Evolutionary conservation across 176 grass and related monocot species (phyloP), one percentile per base, ranked within the genome.

Genomic region (Phyllostachys edulis): DNA sequence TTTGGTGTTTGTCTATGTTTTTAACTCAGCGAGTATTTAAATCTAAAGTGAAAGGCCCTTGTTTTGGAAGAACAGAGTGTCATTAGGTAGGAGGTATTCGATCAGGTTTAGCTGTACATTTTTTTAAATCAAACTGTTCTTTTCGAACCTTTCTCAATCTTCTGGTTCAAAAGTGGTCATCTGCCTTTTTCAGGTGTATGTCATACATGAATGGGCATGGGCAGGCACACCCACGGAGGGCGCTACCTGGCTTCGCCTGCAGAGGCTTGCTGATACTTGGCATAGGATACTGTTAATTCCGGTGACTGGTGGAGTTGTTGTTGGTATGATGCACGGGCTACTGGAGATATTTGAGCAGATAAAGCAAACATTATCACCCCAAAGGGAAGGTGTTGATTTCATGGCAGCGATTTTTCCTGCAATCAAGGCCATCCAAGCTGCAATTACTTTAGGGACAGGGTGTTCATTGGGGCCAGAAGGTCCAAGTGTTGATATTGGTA

Each of bases 181-280:
- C 37, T 84, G 1, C 50, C 54, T 27, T 85, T 87, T 84, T 68
- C 85, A 95, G 96, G 96, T 98, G 67, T 56, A 89, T 78, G 83
- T 98, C 68, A 98, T 98, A 85, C 96, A 98, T 90, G 93, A 95
- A 94, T 95, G 92, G 96, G 96, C 93, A 84, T 98, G 96, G 96
- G 96, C 96, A 59, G 96, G 96, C 73, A 98, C 93, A 7, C 96
- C 96, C 63, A 94, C 90, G 0, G 96, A 98, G 78, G 93, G 96
- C 15, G 96, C 96, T 78, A 87, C 96, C 34, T 98, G 96, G 96
- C 96, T 98, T 18, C 96, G 96, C 69, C 46, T 98, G 61, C 93
- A 98, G 81, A 94, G 91, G 72, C 83, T 98, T 14, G 87, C 93
- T 75, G 96, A 95, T 82, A 98, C 96, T 55, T 95, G 96, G 96